Percentiles rank a stretch among this genome's conserved stretches.
These are phyloP conservation scores for Pistacia integerrima DNA, from an alignment of 345 rosid genomes.

Conservation along the genomic window DNA sequence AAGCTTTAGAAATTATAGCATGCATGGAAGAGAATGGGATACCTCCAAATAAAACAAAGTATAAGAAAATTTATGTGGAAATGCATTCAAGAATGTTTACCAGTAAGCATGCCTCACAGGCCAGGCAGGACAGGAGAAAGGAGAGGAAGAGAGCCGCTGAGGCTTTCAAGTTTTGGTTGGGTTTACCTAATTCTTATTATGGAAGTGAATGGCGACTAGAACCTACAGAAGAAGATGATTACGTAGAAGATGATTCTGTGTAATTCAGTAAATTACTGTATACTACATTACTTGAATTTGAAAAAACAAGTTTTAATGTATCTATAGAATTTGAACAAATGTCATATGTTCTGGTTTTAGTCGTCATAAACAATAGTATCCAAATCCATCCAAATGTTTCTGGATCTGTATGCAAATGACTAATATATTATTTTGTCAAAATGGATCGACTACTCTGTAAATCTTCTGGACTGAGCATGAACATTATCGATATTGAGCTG, in stretches of 20 bases:
- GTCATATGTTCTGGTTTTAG: not conserved
- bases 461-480: too few relatives aligned
- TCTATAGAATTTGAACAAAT: slow-evolving; percentile 2
- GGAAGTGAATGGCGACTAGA: slow-evolving; percentile 80
- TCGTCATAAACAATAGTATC: not conserved
- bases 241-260: slow-evolving; percentile 8
- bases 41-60: slow-evolving; percentile 84
- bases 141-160: slow-evolving; percentile 93
- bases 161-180: slow-evolving; percentile 97
- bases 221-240: slow-evolving; percentile 32
- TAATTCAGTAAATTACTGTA: slow-evolving; percentile 7
- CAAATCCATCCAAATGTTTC: too few relatives aligned
- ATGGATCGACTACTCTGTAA: too few relatives aligned
- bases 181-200: slow-evolving; percentile 88
- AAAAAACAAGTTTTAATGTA: slow-evolving; percentile 6
- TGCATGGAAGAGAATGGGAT: slow-evolving; percentile 95
- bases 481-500: too few relatives aligned
- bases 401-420: too few relatives aligned
- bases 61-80: slow-evolving; percentile 82
- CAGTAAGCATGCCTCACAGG: slow-evolving; percentile 94
- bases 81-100: slow-evolving; percentile 98
- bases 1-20: slow-evolving; percentile 87
- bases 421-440: too few relatives aligned
- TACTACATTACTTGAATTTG: slow-evolving; percentile 4
- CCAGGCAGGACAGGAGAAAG: slow-evolving; percentile 65